Evolutionary conservation across 2,329 filamentous ascomycete genomes (phyloP).

Genomic region (Stemphylium vesicarium): DNA sequence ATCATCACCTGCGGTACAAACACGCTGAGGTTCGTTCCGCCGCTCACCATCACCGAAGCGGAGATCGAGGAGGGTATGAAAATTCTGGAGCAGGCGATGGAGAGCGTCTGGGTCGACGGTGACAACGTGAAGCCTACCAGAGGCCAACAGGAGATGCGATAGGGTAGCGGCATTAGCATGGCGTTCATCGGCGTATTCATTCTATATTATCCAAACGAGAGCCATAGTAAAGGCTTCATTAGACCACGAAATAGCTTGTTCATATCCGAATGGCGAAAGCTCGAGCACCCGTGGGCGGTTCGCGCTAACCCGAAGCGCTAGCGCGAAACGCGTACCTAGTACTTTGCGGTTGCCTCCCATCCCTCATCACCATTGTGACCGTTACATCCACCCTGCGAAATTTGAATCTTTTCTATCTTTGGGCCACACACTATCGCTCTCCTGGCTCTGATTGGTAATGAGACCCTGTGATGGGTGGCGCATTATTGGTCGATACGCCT

Average conservation of each 20-base stretch:
- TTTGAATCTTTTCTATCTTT: neutral
- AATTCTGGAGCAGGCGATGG: constrained; percentile 74
- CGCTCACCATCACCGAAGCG: constrained; percentile 76
- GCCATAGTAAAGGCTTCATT: neutral
- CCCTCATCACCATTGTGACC: neutral
- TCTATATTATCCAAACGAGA: neutral
- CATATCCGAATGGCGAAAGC: neutral
- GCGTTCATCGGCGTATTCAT: constrained; percentile 21
- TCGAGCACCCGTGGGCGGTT: neutral
- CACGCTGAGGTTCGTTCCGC: constrained; percentile 89
- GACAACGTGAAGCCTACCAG: constrained; percentile 39
- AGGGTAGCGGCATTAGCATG: constrained; percentile 18
- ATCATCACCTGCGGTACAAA: constrained; percentile 94
- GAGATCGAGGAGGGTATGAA: constrained; percentile 80
- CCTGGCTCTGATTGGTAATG: neutral
- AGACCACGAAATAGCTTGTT: neutral
- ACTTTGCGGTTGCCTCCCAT: constrained; percentile 13
- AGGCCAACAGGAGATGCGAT: constrained; percentile 45
- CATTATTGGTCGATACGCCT: neutral
- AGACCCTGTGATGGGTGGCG: neutral
- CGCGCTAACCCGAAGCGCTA: constrained; percentile 5
- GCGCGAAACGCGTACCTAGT: constrained; percentile 8
- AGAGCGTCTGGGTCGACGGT: constrained; percentile 57
- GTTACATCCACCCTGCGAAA: neutral
- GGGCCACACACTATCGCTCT: neutral